phyloP scores from a whole-genome alignment of 225 moss, liverwort and hornwort species.

The Takakia lepidozioides region DNA sequence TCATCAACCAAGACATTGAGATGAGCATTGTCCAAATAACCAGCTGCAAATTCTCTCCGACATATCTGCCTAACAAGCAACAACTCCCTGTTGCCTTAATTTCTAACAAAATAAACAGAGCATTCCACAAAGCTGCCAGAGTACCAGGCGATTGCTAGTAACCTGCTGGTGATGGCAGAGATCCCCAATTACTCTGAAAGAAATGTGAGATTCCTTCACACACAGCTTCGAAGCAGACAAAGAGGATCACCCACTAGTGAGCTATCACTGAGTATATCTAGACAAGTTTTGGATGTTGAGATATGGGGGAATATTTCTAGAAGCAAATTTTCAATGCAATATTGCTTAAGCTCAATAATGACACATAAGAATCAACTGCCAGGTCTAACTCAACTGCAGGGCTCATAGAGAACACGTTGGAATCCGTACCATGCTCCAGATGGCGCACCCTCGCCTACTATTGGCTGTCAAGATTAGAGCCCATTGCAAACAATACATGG shows the following conservation, averaged over 20 bases:
- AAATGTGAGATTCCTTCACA: conserved; percentile 3
- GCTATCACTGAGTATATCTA: conserved; percentile 1
- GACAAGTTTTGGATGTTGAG: conserved; percentile 23
- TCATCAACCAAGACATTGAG: conserved; percentile 84
- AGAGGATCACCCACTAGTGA: neutral
- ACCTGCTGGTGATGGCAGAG: conserved; percentile 1
- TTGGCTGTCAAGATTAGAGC: conserved; percentile 99
- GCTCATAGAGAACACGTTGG: conserved; percentile 72
- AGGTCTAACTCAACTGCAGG: conserved; percentile 41
- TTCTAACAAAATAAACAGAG: neutral
- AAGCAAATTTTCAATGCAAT: conserved; percentile 28
- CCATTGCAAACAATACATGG: conserved; percentile 80
- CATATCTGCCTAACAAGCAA: neutral
- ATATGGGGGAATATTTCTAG: conserved; percentile 16
- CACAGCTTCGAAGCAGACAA: conserved; percentile 3
- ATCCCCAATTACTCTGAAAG: conserved; percentile 10
- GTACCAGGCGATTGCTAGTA: no score
- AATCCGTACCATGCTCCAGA: conserved; percentile 96
- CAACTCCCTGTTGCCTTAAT: no score
- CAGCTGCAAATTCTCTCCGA: conserved; percentile 14
- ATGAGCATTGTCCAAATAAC: conserved; percentile 65
- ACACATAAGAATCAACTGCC: conserved; percentile 32
- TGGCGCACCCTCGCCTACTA: conserved; percentile 99
- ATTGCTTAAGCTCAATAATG: conserved; percentile 28
- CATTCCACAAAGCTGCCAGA: conserved; percentile 25